Evolutionary conservation across 1,284 basidiomycete species (phyloP).

Genomic region (Pseudozyma flocculosa): DNA sequence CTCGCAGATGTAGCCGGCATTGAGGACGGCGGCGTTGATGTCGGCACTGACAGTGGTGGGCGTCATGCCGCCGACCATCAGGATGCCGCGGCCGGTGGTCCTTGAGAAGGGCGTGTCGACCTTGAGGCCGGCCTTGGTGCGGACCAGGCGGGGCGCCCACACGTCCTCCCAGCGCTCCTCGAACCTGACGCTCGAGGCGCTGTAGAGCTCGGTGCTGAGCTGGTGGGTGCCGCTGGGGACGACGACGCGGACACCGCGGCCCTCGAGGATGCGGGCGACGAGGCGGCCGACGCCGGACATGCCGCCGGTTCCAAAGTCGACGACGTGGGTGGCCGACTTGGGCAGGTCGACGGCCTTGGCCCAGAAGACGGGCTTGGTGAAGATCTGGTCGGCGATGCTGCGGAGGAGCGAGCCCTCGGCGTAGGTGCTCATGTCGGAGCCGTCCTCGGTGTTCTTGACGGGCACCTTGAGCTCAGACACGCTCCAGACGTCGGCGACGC

Average conservation of each 20-base stretch:
- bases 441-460: conserved; percentile 81
- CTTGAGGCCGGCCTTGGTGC: conserved; percentile 63
- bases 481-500: conserved; percentile 66
- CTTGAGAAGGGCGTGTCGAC: conserved; percentile 95
- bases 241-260: conserved; percentile 79
- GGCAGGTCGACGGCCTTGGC: conserved; percentile 80
- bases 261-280: conserved; percentile 85
- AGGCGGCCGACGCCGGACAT: conserved; percentile 88
- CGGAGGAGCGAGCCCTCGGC: conserved; percentile 31
- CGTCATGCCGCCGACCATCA: conserved; percentile 96
- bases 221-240: conserved; percentile 45
- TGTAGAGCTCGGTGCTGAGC: conserved; percentile 62
- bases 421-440: conserved; percentile 40
- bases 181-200: conserved; percentile 67
- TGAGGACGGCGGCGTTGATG: conserved; percentile 69
- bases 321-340: conserved; percentile 78
- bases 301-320: conserved; percentile 93
- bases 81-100: conserved; percentile 87
- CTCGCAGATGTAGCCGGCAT: conserved; percentile 93
- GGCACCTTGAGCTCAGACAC: conserved; percentile 74
- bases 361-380: conserved; percentile 90
- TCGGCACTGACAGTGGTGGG: conserved; percentile 51
- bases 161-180: conserved; percentile 90
- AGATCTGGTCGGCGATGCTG: conserved; percentile 69
- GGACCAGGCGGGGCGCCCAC: conserved; percentile 80